Base-by-base conservation (phyloP, 108 stramenopile species). In the Stephanodiscus triporus region DNA sequence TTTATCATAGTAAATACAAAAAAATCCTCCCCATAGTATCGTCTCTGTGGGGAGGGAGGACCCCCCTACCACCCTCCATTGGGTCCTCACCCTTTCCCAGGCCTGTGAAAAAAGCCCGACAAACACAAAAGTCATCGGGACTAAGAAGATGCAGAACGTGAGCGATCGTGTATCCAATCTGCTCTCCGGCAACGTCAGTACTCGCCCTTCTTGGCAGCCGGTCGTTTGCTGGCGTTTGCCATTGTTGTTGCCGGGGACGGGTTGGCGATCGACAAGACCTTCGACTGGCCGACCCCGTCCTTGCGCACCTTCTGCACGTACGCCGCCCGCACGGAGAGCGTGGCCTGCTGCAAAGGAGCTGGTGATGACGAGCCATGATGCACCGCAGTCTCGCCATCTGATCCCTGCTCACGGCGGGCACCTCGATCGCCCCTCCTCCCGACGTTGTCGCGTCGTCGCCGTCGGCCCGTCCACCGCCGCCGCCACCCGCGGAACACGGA, bases 281-380 rank as follows among this genome's bases (percentile, higher is more conserved):
- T 56, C 2, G 26, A 53, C 6, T 6, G 27, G 51, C 26, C 11
- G n/a, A 32, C 40, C 29, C 30, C 34, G n/a, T 76, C 68, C 55
- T 83, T 72, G 48, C 43, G 42, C 19, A 54, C 45, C 65, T 83
- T 81, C 80, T 77, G 65, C 4, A 76, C 70, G 22, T 86, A 89
- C 0, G 90, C 94, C 17, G 94, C 87, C 22, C 91, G 83, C 42
- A 90, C 89, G 16, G 88, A 75, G 7, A 95, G 71, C 10, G 91
- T 86, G 42, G 89, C 87, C 63, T 92, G 91, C 51, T 95, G 94
- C 9, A 91, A 56, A 14, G 66, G 3, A 91, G 68, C 65, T 95
- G 94, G 70, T 95, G 91, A 79, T 95, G 94, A 29, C 67, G 70
- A 17, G 83, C 64, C 66, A 95, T 76, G 27, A 91, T 68, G 3